Evolutionary conservation across 2,329 filamentous ascomycete species (phyloP), one percentile per base, ranked within the genome.

Genomic region (Lachnellula suecica): DNA sequence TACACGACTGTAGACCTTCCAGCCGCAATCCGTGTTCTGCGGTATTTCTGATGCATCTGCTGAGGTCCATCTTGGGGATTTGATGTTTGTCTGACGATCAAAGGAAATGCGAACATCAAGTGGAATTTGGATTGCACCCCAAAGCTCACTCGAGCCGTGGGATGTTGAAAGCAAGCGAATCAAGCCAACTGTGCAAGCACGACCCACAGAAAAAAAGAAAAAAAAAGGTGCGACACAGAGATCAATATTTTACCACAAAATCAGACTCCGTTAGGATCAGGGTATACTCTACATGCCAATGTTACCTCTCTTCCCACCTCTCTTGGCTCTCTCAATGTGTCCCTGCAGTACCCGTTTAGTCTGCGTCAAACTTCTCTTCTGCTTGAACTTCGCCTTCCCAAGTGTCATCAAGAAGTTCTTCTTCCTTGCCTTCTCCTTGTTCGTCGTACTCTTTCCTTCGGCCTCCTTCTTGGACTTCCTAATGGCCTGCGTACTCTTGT

Each of bases 361-460:
- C 73, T 97, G 87, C 11, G 89, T 83, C 71, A 99, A 75, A 81
- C 91, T 96, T 66, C 92, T 82, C 85, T 97, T 97, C 67, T 94
- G 88, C 79, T 97, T 99, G 61, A 81, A 83, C 79, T 94, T 95
- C 10, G 94, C 94, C 78, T 99, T 97, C 53, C 93, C 90, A 54
- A 99, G 74, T 35, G 93, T 97, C 94, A 99, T 99, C 65, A 99
- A 70, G 74, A 99, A 96, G 72, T 99, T 99, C 88, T 99, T 99
- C 81, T 90, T 91, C 62, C 93, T 79, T 38, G 89, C 84, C 83
- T 99, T 99, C 78, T 99, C 94, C 75, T 89, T 89, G 74, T 99
- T 99, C 60, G 93, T 97, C 34, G 91, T 92, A 69, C 89, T 96
- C 84, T 97, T 97, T 66, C 94, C 94, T 73, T 91, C 83, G 2